Evolutionary conservation across 2,329 filamentous ascomycete species (phyloP).

Genomic region (Botryosphaeria dothidea): DNA sequence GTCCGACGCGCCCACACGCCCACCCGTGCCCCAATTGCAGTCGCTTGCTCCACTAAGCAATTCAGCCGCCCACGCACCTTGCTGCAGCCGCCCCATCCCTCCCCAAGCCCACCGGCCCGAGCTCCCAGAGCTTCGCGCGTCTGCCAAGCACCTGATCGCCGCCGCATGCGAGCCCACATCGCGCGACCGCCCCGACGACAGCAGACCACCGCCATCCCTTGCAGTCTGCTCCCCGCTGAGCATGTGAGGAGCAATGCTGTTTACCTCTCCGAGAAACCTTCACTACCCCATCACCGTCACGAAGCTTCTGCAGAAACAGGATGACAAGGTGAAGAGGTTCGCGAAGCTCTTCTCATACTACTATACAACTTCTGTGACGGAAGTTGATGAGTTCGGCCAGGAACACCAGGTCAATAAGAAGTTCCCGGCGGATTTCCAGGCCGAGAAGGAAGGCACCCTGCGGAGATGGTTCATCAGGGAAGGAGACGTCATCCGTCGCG

Average conservation of each 20-base stretch:
- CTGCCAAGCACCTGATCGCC: constrained; percentile 13
- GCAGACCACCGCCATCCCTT: neutral
- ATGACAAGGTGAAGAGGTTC: constrained; percentile 74
- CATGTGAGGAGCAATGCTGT: constrained; percentile 45
- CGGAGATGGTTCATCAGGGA: constrained; percentile 71
- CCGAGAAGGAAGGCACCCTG: constrained; percentile 78
- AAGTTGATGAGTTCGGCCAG: constrained; percentile 72
- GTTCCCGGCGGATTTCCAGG: constrained; percentile 78
- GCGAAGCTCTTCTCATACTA: constrained; percentile 83
- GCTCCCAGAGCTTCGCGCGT: constrained; percentile 17
- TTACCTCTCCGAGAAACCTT: constrained; percentile 56
- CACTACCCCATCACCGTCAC: constrained; percentile 94
- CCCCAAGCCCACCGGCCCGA: constrained; percentile 14
- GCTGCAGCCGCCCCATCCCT: neutral
- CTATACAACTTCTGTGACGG: constrained; percentile 72
- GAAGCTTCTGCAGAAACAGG: constrained; percentile 73
- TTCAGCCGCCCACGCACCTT: neutral
- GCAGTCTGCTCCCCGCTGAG: constrained; percentile 28
- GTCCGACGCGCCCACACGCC: constrained; percentile 11
- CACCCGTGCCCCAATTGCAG: constrained; percentile 8
- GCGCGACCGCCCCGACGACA: neutral
- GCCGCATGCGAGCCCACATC: constrained; percentile 12
- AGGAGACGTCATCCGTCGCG: constrained; percentile 54
- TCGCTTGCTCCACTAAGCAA: neutral
- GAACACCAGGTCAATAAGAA: constrained; percentile 67